phyloP scores from a whole-genome alignment of 108 stramenopile species.

The Nannochloropsis oceanica region DNA sequence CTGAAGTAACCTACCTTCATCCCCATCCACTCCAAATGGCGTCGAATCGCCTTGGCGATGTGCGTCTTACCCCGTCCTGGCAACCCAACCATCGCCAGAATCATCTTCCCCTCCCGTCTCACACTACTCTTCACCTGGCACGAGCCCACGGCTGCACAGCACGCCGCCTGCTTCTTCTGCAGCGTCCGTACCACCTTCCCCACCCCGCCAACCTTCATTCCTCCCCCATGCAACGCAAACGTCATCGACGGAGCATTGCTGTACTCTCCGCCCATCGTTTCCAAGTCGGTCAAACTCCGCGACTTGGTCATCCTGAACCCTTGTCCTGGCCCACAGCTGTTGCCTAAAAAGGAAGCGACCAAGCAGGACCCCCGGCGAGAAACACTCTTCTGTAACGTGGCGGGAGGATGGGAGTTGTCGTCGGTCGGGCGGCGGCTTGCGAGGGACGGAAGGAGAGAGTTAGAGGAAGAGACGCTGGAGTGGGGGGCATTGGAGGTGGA shows the following conservation, averaged over 20 bases:
- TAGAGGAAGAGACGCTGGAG: too few relatives aligned
- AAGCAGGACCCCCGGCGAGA: not conserved
- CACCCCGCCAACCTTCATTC: not conserved
- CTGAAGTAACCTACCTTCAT: not conserved
- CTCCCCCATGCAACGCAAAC: not conserved
- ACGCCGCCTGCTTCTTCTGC: not conserved
- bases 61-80: slow-evolving; percentile 19
- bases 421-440: not conserved
- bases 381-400: not conserved
- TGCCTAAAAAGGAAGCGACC: not conserved
- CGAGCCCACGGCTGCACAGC: slow-evolving; percentile 13
- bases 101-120: slow-evolving; percentile 19
- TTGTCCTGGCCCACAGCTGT: not conserved
- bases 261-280: not conserved
- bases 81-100: slow-evolving; percentile 5
- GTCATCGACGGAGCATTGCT: not conserved
- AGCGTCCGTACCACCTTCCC: not conserved
- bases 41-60: slow-evolving; percentile 8
- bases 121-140: slow-evolving; percentile 13
- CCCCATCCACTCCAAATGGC: slow-evolving; percentile 21
- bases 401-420: not conserved
- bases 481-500: too few relatives aligned
- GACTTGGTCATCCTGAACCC: not conserved
- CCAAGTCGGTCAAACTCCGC: not conserved
- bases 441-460: too few relatives aligned